Conservation (phyloP, 345 rosid species). For the Aegle marmelos region DNA sequence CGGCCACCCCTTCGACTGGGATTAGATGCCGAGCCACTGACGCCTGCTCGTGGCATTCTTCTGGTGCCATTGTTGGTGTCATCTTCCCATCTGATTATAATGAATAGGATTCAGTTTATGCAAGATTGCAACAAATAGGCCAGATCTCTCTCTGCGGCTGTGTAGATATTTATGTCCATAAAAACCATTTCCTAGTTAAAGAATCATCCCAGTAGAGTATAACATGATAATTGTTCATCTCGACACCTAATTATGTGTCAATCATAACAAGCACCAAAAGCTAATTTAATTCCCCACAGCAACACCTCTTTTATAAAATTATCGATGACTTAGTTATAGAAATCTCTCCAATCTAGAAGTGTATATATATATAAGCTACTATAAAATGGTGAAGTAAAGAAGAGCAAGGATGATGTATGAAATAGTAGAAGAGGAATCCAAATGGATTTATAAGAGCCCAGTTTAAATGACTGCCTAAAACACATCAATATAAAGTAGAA, state of each 20-base stretch:
- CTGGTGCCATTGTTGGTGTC: constrained; percentile 43
- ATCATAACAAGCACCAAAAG: not conserved
- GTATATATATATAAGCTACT: too few species aligned
- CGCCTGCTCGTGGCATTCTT: constrained; percentile 22
- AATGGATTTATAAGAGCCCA: not conserved
- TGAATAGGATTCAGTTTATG: not conserved
- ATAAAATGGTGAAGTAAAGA: not conserved
- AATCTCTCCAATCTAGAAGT: not conserved
- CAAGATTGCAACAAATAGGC: not conserved
- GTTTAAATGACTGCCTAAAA: not conserved
- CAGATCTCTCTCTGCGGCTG: not conserved
- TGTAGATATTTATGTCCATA: not conserved
- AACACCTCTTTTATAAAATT: not conserved
- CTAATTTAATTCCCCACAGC: not conserved
- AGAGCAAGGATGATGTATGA: not conserved
- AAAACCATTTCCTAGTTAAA: not conserved
- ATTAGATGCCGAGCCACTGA: constrained; percentile 30
- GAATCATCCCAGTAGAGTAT: not conserved
- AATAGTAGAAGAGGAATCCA: not conserved
- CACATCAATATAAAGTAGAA: not conserved
- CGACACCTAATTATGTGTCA: not conserved
- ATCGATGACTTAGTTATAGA: not conserved
- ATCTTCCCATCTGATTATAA: constrained; percentile 80
- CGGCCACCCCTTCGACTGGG: constrained; percentile 43
- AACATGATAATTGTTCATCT: not conserved